Evolutionary conservation across 305 asterid species (phyloP).

Genomic region (Fraxinus dipetala): DNA sequence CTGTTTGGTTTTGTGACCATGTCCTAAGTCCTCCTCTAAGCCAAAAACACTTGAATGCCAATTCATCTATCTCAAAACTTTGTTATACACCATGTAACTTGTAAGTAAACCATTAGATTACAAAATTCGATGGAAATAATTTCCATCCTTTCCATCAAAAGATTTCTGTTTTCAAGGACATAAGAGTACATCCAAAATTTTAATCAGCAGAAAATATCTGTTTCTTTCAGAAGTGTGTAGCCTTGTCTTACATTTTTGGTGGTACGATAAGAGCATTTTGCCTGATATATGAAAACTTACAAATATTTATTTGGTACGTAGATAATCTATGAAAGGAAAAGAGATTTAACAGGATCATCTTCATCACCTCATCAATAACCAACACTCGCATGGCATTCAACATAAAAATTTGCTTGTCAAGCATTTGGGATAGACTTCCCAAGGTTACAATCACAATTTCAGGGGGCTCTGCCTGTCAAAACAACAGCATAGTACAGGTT

Average conservation of each 20-base stretch:
- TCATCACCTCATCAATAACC: constrained; percentile 87
- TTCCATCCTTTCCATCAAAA: not conserved
- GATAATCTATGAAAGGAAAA: not conserved
- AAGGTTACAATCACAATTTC: constrained; percentile 78
- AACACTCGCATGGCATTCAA: constrained; percentile 69
- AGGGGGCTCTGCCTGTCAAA: constrained; percentile 81
- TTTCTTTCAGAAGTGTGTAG: not conserved
- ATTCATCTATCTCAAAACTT: constrained; percentile 5
- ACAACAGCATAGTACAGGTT: constrained; percentile 21
- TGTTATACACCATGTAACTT: not conserved
- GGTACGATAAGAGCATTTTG: not conserved
- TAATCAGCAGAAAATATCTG: not conserved
- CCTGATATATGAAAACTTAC: not conserved
- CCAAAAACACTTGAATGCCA: not conserved
- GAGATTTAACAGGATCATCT: constrained; percentile 10
- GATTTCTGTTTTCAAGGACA: not conserved
- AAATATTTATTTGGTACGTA: not conserved
- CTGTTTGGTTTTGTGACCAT: not conserved
- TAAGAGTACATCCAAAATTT: constrained; percentile 1
- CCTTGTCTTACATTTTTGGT: not conserved
- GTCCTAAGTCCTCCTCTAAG: not conserved
- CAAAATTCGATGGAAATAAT: not conserved
- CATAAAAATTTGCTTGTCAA: constrained; percentile 68
- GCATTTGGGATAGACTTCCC: constrained; percentile 80
- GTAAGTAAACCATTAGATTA: not conserved